These are phyloP conservation scores for Sphagnurus paluster DNA, from an alignment of 1,284 basidiomycete species.

Conservation along the genomic window DNA sequence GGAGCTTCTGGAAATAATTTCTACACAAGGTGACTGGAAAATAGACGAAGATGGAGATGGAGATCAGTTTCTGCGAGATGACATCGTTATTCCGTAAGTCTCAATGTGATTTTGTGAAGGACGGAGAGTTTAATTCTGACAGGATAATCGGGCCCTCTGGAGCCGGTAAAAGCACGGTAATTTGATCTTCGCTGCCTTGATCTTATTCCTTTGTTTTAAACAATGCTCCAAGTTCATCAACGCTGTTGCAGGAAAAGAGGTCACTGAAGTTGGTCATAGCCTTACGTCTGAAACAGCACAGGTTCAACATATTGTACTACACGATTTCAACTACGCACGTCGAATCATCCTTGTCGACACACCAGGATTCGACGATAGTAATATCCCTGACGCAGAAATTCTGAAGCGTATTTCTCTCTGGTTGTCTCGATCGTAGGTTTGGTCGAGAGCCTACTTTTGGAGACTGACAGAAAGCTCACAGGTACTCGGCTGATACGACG, in stretches of 20 bases:
- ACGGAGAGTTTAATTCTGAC: background rate
- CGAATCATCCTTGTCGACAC: background rate
- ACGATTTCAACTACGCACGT: no score
- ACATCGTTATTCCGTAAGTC: slow-evolving; percentile 1
- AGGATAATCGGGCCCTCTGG: background rate
- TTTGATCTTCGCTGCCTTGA: background rate
- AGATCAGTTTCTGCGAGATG: no score
- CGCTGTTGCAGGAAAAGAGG: background rate
- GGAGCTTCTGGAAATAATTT: no score
- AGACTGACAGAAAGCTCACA: background rate
- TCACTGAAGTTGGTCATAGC: background rate
- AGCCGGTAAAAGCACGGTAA: slow-evolving; percentile 2
- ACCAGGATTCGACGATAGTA: background rate
- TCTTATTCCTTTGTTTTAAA: background rate
- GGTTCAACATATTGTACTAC: background rate
- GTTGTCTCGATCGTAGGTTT: background rate
- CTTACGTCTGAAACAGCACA: background rate
- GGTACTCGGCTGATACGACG: background rate
- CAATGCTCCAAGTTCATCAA: background rate
- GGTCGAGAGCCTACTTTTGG: background rate
- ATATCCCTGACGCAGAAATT: background rate
- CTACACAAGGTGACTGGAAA: no score
- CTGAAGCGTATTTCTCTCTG: background rate
- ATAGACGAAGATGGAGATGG: no score
- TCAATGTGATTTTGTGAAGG: background rate